Base-by-base conservation (phyloP, 768 basidiomycete genomes). In the Amanita molliuscula region DNA sequence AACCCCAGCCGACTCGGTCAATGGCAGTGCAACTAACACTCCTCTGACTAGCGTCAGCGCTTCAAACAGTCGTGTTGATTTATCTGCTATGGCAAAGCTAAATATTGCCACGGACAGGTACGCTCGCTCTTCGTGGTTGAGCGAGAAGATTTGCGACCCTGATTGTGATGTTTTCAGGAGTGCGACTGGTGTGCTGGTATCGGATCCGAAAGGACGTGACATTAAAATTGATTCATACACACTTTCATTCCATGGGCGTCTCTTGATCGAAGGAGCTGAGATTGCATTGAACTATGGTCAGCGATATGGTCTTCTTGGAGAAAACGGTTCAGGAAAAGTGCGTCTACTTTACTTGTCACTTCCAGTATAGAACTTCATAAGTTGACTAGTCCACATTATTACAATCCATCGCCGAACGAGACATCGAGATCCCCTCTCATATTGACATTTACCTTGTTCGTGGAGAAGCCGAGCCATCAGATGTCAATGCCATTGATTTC, bases 291-390 rank as follows among this genome's bases (percentile, higher is more conserved):
- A 91, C 63, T 91, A 93, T 57, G 91, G 91, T 0, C 88, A 94
- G 62, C 72, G 90, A 56, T 99, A 99, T 61, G 96, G 96, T 66
- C 74, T 99, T 28, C 73, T 99, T 37, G 95, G 95, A 33, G 92
- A 97, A 66, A 98, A 99, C 63, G 95, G 95, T 28, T 94, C 89
- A n/a, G 95, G 95, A 71, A 99, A 99, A 82, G 93, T 93, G 54
- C 48, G 71, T 58, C 33, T 20, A 33, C 47, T 0, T 43, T 43
- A 38, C 37, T 47, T 23, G 47, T 15, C 44, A 44, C 13, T 44
- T 34, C 49, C 51, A 21, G 34, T 35, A 43, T 26, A 40, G 29
- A 33, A 53, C 43, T 13, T 33, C 33, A 37, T 45, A 10, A 47
- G 46, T 49, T 25, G 26, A 44, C 25, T 11, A 94, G 91, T 96